A percentile compares a stretch with the other conserved stretches of the same genome.
Evolutionary conservation across 495 filamentous ascomycete genomes (phyloP).

Genomic region (Neurospora sp.): DNA sequence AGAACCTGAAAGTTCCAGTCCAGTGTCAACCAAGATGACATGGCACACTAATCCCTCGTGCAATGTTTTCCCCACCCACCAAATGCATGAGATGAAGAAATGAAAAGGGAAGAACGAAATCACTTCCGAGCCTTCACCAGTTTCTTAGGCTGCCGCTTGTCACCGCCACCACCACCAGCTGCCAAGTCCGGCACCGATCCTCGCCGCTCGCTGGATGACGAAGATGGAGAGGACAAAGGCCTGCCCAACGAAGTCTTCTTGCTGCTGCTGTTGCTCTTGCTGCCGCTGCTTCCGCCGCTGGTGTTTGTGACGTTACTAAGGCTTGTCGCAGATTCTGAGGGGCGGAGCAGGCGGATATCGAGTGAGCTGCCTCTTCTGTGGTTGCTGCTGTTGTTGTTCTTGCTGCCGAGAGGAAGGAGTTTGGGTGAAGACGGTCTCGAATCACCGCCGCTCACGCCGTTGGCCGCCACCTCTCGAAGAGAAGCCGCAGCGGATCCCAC

Average conservation of each 20-base stretch:
- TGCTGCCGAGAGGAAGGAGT: background rate
- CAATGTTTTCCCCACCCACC: too few species aligned
- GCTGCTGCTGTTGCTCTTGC: background rate
- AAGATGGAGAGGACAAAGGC: constrained; percentile 1
- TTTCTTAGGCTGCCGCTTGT: constrained; percentile 18
- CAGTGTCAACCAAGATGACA: too few species aligned
- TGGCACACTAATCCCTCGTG: too few species aligned
- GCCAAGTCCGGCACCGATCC: background rate
- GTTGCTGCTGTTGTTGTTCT: background rate
- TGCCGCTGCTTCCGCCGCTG: background rate
- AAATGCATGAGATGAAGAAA: background rate
- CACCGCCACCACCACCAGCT: background rate
- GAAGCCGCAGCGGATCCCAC: background rate
- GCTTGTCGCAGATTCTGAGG: background rate
- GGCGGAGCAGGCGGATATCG: background rate
- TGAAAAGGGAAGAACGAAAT: background rate
- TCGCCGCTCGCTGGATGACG: background rate
- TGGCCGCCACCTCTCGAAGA: background rate
- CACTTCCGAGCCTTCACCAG: constrained; percentile 16
- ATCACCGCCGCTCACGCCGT: background rate
- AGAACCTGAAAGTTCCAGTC: too few species aligned
- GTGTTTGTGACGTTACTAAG: background rate
- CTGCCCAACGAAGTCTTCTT: constrained; percentile 3
- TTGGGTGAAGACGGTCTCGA: background rate
- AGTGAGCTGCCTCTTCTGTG: background rate